These are phyloP conservation scores for Tuber indicum DNA, from an alignment of 495 filamentous ascomycete genomes.

Conservation along the genomic window DNA sequence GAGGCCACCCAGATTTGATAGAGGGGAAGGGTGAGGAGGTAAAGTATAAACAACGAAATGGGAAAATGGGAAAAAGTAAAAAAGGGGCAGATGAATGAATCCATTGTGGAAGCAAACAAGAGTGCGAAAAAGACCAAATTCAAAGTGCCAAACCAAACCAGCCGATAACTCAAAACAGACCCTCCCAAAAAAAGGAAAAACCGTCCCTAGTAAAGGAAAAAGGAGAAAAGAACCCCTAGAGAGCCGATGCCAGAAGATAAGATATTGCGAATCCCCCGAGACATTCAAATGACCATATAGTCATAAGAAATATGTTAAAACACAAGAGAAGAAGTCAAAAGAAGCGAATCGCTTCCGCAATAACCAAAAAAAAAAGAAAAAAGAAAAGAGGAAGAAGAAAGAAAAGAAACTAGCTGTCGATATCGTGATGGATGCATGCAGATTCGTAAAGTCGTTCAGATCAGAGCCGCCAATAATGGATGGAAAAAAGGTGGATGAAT, in stretches of 20 bases:
- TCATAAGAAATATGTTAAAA: neutral
- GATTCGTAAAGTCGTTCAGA: slow-evolving; percentile 1
- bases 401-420: neutral
- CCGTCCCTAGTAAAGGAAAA: neutral
- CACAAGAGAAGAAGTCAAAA: neutral
- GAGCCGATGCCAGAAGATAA: neutral
- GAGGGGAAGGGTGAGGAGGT: neutral
- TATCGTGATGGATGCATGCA: slow-evolving; percentile 2
- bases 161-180: neutral
- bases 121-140: neutral
- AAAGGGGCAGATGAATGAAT: neutral
- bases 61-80: neutral
- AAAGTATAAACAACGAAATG: slow-evolving; percentile 1
- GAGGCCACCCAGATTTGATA: neutral
- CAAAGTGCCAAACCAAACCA: neutral
- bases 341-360: neutral
- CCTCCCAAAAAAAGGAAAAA: neutral
- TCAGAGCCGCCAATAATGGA: neutral
- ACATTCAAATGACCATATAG: neutral
- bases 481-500: neutral
- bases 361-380: neutral
- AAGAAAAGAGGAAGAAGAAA: neutral
- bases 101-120: neutral
- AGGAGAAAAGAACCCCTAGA: neutral
- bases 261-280: neutral